These are phyloP conservation scores for Calonectria honghensis DNA, from an alignment of 2,329 filamentous ascomycete genomes.

Conservation along the genomic window DNA sequence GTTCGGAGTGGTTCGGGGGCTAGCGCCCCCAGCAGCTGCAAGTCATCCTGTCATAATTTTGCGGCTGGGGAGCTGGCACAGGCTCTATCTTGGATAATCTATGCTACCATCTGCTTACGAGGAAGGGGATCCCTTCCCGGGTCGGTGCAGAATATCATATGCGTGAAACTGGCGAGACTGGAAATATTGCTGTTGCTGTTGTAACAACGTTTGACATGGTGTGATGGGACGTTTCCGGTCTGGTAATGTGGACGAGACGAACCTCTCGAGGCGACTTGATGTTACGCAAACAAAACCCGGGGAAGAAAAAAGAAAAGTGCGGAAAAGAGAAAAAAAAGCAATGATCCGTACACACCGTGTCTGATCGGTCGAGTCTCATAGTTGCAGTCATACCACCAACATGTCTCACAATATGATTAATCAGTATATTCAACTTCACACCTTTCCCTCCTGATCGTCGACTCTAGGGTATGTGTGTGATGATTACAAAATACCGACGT, in stretches of 20 bases:
- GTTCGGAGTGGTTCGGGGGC: background rate
- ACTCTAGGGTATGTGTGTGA: conserved; percentile 11
- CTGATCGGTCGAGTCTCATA: background rate
- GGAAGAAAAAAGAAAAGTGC: conserved; percentile 12
- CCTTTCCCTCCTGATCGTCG: background rate
- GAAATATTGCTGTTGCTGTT: background rate
- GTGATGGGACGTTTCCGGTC: conserved; percentile 1
- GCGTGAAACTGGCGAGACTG: conserved; percentile 10
- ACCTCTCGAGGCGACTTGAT: background rate
- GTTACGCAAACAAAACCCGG: conserved; percentile 16
- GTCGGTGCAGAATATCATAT: background rate
- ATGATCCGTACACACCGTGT: background rate
- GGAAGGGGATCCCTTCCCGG: background rate
- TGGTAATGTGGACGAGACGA: background rate
- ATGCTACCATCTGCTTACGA: background rate
- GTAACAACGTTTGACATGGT: conserved; percentile 6
- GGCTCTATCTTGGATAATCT: conserved; percentile 5
- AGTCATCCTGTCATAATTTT: conserved; percentile 22
- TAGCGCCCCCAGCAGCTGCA: conserved; percentile 14
- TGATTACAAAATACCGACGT: background rate
- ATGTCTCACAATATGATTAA: conserved; percentile 12
- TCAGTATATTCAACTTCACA: background rate
- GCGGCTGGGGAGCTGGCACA: conserved; percentile 1
- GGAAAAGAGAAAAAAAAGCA: background rate
- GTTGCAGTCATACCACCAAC: background rate